Base-by-base conservation (phyloP, 1,139 yeast species). In the Suhomyces terraborum region DNA sequence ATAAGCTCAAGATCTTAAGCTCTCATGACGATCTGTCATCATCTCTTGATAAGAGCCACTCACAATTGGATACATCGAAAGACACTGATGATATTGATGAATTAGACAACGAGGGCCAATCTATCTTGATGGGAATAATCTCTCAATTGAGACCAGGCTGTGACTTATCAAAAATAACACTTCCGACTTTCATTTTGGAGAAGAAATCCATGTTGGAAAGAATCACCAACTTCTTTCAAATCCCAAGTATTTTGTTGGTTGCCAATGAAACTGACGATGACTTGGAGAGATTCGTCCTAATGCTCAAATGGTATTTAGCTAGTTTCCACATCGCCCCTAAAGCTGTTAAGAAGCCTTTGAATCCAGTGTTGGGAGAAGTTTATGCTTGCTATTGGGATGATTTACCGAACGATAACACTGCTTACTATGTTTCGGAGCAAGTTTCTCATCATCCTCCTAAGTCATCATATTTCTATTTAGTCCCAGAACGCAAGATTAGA, bases 401-500 rank as follows among this genome's bases (percentile, higher is more conserved):
- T 39, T 80, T 93, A 9, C 81, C 86, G 42, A 76, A 72, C 18
- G 78, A 73, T 18, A 63, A 75, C 4, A 75, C 77, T 36, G 96
- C 97, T 0, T 91, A 76, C 57, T 94, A 91, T 59, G 66, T 93
- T 10, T 76, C 98, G 1, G 98, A 93, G 62, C 98, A 93, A 62
- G 88, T 96, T 0, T 87, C 96, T 17, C 98, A 93, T 57, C 98
- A 93, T 60, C 98, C 98, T n/a, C 98, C 98, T 7, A 86, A 93
- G 59, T 88, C 97, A 0, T 85, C 96, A 0, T 93, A 93, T 64
- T 93, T 91, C 56, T 93, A 88, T 62, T 69, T 84, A 62, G 77
- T 88, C 33, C 98, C 98, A 0, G 86, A 83, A 45, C 78, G 77
- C 49, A 79, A 80, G 52, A 87, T 93, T 43, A 79, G 93, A 51